These are phyloP conservation scores for Podospora conica DNA, from an alignment of 495 filamentous ascomycete species.

Conservation along the genomic window DNA sequence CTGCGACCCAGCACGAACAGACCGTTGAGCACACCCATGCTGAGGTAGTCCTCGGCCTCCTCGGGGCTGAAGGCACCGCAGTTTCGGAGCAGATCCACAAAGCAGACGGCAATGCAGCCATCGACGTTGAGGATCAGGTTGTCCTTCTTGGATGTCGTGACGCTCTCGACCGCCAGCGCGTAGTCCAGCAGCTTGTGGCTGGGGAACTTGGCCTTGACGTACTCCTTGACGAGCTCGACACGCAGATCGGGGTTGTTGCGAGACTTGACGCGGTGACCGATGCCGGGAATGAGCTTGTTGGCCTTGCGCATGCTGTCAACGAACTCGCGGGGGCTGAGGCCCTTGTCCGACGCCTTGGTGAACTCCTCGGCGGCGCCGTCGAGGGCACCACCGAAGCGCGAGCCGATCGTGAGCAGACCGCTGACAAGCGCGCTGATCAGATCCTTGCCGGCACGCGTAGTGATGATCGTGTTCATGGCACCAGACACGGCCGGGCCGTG, in stretches of 20 bases:
- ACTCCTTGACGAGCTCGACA: constrained; percentile 99
- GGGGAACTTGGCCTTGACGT: constrained; percentile 94
- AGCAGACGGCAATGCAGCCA: constrained; percentile 96
- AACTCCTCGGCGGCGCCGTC: constrained; percentile 98
- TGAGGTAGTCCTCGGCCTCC: constrained; percentile 77
- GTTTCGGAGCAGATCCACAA: constrained; percentile 95
- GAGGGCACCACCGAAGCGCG: constrained; percentile 95
- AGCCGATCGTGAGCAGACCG: constrained; percentile 97
- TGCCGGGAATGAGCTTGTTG: constrained; percentile 99
- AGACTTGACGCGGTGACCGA: constrained; percentile 98
- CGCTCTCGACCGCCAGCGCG: constrained; percentile 93
- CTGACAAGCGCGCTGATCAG: constrained; percentile 90
- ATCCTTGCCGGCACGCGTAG: constrained; percentile 97
- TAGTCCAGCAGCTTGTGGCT: constrained; percentile 96
- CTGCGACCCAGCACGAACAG: constrained; percentile 93
- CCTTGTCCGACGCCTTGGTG: constrained; percentile 96
- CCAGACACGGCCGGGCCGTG: constrained; percentile 98
- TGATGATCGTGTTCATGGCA: constrained; percentile 99
- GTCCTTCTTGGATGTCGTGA: constrained; percentile 99
- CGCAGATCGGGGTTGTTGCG: constrained; percentile 99
- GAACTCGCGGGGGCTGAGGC: constrained; percentile 95
- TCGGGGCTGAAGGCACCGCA: constrained; percentile 88
- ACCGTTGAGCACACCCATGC: constrained; percentile 97
- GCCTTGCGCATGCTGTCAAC: constrained; percentile 98
- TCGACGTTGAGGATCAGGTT: constrained; percentile 99